These are phyloP conservation scores for Phragmites australis DNA, from an alignment of 176 grass and related monocot genomes.

Conservation along the genomic window DNA sequence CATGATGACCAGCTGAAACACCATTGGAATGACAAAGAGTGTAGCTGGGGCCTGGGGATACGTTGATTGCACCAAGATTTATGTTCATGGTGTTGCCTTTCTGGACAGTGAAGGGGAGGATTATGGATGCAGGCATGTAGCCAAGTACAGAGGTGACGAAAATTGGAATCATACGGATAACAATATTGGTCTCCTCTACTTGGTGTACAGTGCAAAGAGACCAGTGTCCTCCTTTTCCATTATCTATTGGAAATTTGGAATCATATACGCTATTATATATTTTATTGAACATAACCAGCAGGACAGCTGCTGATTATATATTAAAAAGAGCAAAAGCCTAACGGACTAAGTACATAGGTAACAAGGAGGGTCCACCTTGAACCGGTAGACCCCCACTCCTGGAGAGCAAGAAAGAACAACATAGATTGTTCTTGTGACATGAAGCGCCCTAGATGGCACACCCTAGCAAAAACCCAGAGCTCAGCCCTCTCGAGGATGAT, in stretches of 20 bases:
- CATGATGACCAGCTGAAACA: slow-evolving; percentile 59
- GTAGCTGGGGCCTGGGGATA: slow-evolving; percentile 62
- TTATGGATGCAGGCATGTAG: slow-evolving; percentile 43
- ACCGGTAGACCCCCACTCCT: too few species aligned
- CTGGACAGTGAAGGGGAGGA: slow-evolving; percentile 64
- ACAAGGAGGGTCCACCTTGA: too few species aligned
- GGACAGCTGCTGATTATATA: too few species aligned
- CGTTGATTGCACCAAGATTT: slow-evolving; percentile 42
- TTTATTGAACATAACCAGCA: too few species aligned
- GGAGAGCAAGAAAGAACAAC: too few species aligned
- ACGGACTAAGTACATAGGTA: too few species aligned
- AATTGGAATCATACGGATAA: slow-evolving; percentile 60
- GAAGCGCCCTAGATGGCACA: too few species aligned
- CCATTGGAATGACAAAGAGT: slow-evolving; percentile 57
- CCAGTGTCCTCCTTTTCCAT: slow-evolving; percentile 48
- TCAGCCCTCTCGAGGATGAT: too few species aligned
- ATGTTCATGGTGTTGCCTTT: slow-evolving; percentile 76
- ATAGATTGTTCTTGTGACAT: too few species aligned
- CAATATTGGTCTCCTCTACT: slow-evolving; percentile 75
- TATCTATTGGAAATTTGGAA: slow-evolving; percentile 50
- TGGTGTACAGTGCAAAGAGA: slow-evolving; percentile 52
- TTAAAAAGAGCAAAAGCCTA: too few species aligned
- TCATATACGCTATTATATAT: background rate
- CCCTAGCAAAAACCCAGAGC: too few species aligned
- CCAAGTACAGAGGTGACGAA: slow-evolving; percentile 62